These are phyloP conservation scores for Tolypocladium sp. DNA, from an alignment of 2,329 filamentous ascomycete species.

Conservation along the genomic window DNA sequence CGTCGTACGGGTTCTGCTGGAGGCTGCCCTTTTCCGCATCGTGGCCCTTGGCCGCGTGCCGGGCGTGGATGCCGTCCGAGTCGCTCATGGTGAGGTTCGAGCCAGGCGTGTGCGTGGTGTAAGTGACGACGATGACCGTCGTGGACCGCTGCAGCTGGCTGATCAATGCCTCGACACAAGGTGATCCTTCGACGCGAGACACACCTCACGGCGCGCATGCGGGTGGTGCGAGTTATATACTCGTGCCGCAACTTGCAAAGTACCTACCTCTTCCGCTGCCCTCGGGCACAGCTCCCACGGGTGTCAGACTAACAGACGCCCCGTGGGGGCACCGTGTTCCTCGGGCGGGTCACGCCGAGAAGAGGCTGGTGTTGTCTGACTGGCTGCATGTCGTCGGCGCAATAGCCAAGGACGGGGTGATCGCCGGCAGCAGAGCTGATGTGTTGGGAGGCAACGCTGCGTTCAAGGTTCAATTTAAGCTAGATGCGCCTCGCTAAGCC, in stretches of 20 bases:
- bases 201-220: neutral
- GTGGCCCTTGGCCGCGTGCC: conserved; percentile 4
- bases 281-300: neutral
- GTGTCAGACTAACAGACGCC: neutral
- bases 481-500: too few relatives aligned
- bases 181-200: neutral
- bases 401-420: neutral
- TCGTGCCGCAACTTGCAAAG: neutral
- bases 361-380: neutral
- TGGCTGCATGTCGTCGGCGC: neutral
- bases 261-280: neutral
- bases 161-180: neutral
- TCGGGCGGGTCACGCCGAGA: neutral
- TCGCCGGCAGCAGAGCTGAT: neutral
- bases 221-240: neutral
- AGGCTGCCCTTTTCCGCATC: conserved; percentile 11
- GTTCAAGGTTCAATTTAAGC: too few relatives aligned
- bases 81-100: conserved; percentile 1
- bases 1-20: conserved; percentile 2
- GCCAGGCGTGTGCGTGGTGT: neutral
- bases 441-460: neutral
- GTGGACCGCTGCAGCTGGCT: neutral
- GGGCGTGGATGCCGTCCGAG: conserved; percentile 8
- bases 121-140: neutral
- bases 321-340: neutral